A percentile compares a stretch with the other conserved stretches of the same genome.
Conservation (phyloP, 2,329 filamentous ascomycete species). For the Rutstroemia sp. region DNA sequence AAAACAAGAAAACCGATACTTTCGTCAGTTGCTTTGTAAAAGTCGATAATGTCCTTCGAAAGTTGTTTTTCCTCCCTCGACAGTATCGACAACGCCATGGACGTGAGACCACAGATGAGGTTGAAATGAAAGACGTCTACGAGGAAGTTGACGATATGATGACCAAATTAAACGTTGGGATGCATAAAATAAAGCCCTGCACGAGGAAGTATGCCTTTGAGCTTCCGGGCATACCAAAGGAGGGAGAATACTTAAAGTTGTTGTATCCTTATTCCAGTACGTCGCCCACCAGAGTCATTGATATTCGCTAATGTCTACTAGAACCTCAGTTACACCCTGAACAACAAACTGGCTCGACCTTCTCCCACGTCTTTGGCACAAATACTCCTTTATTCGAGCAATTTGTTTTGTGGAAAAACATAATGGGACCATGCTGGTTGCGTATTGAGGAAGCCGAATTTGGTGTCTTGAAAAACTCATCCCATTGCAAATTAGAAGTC, state of each 20-base stretch:
- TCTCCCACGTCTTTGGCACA: slow-evolving; percentile 86
- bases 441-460: slow-evolving; percentile 85
- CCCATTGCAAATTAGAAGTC: slow-evolving; percentile 94
- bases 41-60: slow-evolving; percentile 87
- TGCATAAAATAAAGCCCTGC: slow-evolving; percentile 91
- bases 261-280: slow-evolving; percentile 84
- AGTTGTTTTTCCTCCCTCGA: slow-evolving; percentile 87
- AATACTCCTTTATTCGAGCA: slow-evolving; percentile 95
- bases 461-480: slow-evolving; percentile 77
- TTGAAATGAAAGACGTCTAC: slow-evolving; percentile 86
- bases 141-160: slow-evolving; percentile 82
- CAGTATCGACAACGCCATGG: slow-evolving; percentile 55
- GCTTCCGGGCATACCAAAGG: slow-evolving; percentile 75
- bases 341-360: slow-evolving; percentile 68
- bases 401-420: slow-evolving; percentile 96
- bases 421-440: slow-evolving; percentile 98
- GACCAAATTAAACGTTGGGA: slow-evolving; percentile 74
- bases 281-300: slow-evolving; percentile 18
- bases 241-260: slow-evolving; percentile 90
- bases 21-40: slow-evolving; percentile 95
- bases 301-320: slow-evolving; percentile 23
- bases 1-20: slow-evolving; percentile 71
- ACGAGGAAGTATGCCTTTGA: slow-evolving; percentile 95
- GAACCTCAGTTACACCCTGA: slow-evolving; percentile 65
- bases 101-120: slow-evolving; percentile 64